A percentile compares a stretch with the other conserved stretches of the same genome.
phyloP scores from a whole-genome alignment of 441 rosid species.

The Syzygium malaccense region DNA sequence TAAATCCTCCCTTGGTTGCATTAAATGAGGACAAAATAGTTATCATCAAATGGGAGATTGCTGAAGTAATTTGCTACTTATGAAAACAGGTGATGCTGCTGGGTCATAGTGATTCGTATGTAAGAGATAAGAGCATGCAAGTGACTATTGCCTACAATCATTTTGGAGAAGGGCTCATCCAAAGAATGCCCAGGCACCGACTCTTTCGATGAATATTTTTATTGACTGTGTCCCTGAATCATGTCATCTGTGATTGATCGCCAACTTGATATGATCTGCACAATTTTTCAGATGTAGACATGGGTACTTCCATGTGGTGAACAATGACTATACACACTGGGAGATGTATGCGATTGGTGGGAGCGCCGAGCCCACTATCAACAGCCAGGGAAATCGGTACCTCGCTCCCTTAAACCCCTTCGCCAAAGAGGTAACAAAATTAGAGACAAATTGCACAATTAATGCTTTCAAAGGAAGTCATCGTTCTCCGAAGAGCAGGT shows the following conservation, averaged over 20 bases:
- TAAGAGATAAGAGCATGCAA: constrained; percentile 61
- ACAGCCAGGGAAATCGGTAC: constrained; percentile 63
- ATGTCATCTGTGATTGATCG: neutral
- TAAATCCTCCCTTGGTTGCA: neutral
- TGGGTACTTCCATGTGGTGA: constrained; percentile 64
- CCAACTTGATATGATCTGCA: neutral
- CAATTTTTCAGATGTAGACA: constrained; percentile 47
- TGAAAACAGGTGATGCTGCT: constrained; percentile 60
- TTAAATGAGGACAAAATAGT: neutral
- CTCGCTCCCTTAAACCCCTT: constrained; percentile 51
- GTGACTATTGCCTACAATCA: constrained; percentile 70
- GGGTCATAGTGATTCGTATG: constrained; percentile 67
- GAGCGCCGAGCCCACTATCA: constrained; percentile 66
- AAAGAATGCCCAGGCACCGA: constrained; percentile 63
- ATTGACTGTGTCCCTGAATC: neutral
- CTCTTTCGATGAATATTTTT: neutral
- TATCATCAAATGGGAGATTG: neutral
- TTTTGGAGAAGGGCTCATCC: constrained; percentile 68
- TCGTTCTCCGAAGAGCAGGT: neutral
- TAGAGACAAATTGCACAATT: neutral
- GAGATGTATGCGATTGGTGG: constrained; percentile 73
- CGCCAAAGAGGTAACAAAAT: constrained; percentile 48
- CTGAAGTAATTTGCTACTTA: neutral
- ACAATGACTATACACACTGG: constrained; percentile 73
- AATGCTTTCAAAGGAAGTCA: neutral